These are phyloP conservation scores for Venturia effusa DNA, from an alignment of 2,329 filamentous ascomycete genomes.

Conservation along the genomic window DNA sequence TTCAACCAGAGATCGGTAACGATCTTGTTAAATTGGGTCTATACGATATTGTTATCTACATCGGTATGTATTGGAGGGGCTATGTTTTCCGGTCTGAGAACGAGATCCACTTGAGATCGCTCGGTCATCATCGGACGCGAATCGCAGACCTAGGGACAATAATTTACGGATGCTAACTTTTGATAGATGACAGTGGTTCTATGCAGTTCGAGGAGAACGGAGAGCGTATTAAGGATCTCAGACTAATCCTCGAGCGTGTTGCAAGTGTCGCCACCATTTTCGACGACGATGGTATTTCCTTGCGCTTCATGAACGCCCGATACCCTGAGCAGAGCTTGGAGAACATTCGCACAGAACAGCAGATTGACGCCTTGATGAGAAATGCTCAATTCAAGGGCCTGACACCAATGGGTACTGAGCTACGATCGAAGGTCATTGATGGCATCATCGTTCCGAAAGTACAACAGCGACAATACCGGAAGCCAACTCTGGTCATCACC, in stretches of 20 bases:
- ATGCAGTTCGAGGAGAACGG: slow-evolving; percentile 60
- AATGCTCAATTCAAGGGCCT: slow-evolving; percentile 53
- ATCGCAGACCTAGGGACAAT: too few relatives aligned
- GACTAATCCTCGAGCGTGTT: slow-evolving; percentile 52
- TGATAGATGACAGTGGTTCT: slow-evolving; percentile 52
- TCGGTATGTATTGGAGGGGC: slow-evolving; percentile 28
- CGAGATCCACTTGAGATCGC: too few relatives aligned
- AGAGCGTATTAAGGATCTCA: slow-evolving; percentile 55
- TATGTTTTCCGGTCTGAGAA: too few relatives aligned
- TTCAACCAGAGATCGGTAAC: slow-evolving; percentile 49
- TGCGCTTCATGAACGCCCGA: slow-evolving; percentile 56
- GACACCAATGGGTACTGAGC: slow-evolving; percentile 54
- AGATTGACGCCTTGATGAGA: slow-evolving; percentile 47
- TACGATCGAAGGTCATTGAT: slow-evolving; percentile 53
- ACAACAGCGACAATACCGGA: slow-evolving; percentile 42
- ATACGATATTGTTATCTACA: slow-evolving; percentile 53
- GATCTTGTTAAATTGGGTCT: slow-evolving; percentile 53
- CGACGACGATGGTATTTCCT: slow-evolving; percentile 55
- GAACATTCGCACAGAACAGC: slow-evolving; percentile 44
- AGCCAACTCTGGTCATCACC: slow-evolving; percentile 54
- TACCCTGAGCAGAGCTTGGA: slow-evolving; percentile 33
- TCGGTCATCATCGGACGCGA: too few relatives aligned
- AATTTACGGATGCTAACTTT: slow-evolving; percentile 14
- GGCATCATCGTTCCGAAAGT: slow-evolving; percentile 46
- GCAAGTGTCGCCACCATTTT: slow-evolving; percentile 57